Conservation (phyloP, 2,329 filamentous ascomycete species). For the Hymenoscyphus linearis region DNA sequence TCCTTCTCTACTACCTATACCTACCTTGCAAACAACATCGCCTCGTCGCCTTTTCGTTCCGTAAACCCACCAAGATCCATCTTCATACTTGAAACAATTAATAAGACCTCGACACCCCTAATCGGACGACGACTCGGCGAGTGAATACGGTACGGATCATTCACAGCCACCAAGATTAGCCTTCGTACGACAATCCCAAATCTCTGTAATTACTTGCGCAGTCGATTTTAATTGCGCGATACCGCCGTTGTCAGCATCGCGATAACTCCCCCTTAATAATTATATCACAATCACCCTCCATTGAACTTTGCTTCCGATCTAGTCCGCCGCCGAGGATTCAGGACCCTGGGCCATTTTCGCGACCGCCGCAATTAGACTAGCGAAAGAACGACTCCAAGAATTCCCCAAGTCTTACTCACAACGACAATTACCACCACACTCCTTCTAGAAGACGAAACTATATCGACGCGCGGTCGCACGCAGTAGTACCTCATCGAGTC, state of each 20-base stretch:
- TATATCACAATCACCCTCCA: background rate
- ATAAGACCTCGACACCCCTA: background rate
- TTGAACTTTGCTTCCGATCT: background rate
- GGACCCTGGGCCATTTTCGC: background rate
- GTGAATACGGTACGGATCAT: background rate
- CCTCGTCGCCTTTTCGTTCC: background rate
- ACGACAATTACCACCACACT: background rate
- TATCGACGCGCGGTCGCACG: background rate
- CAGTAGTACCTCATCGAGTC: background rate
- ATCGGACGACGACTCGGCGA: background rate
- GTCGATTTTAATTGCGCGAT: no score
- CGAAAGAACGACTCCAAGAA: background rate
- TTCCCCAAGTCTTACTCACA: background rate
- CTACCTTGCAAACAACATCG: background rate
- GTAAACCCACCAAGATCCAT: background rate
- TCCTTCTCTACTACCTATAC: no score
- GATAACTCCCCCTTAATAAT: background rate
- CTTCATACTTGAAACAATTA: background rate
- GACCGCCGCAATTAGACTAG: background rate
- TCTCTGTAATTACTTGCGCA: no score
- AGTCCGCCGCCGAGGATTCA: background rate
- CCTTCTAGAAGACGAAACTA: background rate
- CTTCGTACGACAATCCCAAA: background rate
- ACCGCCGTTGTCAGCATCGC: no score
- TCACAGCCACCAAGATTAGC: background rate